Evolutionary conservation across 352 stramenopile species (phyloP).

Genomic region (Thraustochytrium striatum): DNA sequence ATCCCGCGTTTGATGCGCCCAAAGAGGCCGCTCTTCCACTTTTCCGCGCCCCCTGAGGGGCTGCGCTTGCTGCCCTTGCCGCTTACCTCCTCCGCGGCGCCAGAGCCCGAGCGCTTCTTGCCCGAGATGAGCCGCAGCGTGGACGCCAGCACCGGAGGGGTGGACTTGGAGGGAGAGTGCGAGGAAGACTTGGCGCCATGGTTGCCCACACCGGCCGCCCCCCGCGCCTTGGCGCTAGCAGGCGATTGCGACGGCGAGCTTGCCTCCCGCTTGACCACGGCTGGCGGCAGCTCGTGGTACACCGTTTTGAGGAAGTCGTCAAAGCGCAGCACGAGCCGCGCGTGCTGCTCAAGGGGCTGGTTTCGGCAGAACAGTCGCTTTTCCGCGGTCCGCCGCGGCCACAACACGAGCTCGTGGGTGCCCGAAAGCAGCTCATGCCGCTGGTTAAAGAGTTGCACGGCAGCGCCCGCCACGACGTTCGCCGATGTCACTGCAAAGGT

Average conservation of each 20-base stretch:
- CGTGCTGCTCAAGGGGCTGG: background rate
- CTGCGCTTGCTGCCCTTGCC: background rate
- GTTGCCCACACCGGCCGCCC: background rate
- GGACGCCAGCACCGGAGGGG: no score
- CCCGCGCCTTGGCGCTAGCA: background rate
- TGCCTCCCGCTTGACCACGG: background rate
- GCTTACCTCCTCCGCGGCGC: background rate
- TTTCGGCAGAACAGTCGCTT: slow-evolving; percentile 25
- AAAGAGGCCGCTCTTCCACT: background rate
- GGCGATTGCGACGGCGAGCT: background rate
- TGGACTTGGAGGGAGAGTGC: no score
- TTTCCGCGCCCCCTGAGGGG: background rate
- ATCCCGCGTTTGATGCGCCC: slow-evolving; percentile 24
- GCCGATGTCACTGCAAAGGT: background rate
- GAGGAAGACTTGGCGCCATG: background rate
- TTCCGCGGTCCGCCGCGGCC: background rate
- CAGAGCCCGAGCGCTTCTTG: no score
- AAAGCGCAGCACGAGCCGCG: slow-evolving; percentile 12
- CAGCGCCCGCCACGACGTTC: slow-evolving; percentile 1
- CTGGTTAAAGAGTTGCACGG: slow-evolving; percentile 24
- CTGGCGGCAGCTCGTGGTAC: slow-evolving; percentile 13
- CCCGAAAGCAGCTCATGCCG: background rate
- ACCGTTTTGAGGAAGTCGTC: slow-evolving; percentile 34
- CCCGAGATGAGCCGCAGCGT: no score
- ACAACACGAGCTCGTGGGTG: background rate